Percentiles rank a stretch among this genome's conserved stretches.
Conservation (phyloP, 2,329 filamentous ascomycete genomes). For the Achaetomium macrosporum region DNA sequence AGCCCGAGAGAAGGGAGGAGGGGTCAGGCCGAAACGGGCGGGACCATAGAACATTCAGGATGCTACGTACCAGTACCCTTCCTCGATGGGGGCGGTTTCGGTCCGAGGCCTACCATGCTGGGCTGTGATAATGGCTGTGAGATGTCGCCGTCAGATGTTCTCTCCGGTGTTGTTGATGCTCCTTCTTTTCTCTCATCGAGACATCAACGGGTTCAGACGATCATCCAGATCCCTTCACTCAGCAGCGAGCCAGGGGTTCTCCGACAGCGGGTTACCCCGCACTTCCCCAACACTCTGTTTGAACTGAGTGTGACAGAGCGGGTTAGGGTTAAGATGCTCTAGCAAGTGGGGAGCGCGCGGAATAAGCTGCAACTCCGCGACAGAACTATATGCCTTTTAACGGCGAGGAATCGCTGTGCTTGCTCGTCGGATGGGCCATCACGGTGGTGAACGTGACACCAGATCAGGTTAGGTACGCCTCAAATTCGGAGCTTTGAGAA, state of each 20-base stretch:
- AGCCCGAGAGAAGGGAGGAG: neutral
- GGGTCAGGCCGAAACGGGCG: constrained; percentile 1
- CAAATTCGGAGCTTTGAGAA: too few relatives aligned
- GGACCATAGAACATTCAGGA: neutral
- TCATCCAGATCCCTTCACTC: too few relatives aligned
- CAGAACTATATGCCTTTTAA: too few relatives aligned
- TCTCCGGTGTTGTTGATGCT: neutral
- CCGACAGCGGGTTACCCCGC: neutral
- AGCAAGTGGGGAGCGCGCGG: too few relatives aligned
- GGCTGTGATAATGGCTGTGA: neutral
- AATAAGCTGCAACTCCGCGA: too few relatives aligned
- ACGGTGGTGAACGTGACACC: too few relatives aligned
- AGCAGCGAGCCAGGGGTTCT: too few relatives aligned
- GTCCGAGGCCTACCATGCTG: constrained; percentile 58
- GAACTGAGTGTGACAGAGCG: neutral
- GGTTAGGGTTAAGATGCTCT: neutral
- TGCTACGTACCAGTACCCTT: constrained; percentile 33
- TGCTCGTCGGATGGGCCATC: too few relatives aligned
- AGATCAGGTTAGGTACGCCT: too few relatives aligned
- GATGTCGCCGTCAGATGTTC: neutral
- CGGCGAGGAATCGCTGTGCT: too few relatives aligned
- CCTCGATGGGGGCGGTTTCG: constrained; percentile 59
- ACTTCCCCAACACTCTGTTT: neutral
- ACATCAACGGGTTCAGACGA: neutral
- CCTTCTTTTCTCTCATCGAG: neutral